Evolutionary conservation across 1,284 basidiomycete genomes (phyloP), one percentile per base, ranked within the genome.

Genomic region (Pisolithus thermaeus): DNA sequence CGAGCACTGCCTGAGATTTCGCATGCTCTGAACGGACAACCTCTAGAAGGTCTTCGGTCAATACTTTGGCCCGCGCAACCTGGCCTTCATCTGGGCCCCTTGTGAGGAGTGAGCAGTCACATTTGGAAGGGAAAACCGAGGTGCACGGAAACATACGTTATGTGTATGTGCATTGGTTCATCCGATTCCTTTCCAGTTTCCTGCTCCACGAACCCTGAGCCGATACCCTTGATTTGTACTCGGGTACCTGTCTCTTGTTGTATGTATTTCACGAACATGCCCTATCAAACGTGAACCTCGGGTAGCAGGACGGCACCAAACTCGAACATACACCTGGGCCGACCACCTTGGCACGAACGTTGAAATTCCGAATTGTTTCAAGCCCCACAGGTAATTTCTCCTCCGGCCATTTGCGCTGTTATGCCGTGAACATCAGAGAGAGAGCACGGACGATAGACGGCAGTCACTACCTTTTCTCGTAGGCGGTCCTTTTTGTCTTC

Each of bases 181-280:
- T 92, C 87, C 43, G 83, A 80, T 71, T 98, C 95, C 59, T 84
- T 76, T 1, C 93, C 92, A 0, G 94, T 97, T 58, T 98, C 96
- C 61, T 86, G 85, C 64, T 99, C 96, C 58, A 96, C 84, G 67
- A 97, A 99, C 0, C 96, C 97, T 18, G 92, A 96, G 0, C 97
- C 97, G 16, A 86, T 60, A 11, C 96, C 96, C 70, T 98, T 98
- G 66, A 99, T 97, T 70, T 99, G 96, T n/a, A 98, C 96, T 56
- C 96, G 81, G 14, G 94, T 96, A 36, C 88, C 87, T 0, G 96
- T 99, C 72, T 99, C 96, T 62, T 86, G 83, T 72, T 99, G 96
- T 58, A 99, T 99, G 66, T 94, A 95, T 73, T 99, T 99, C 58
- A 99, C 96, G 66, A 98, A 99, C 66, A 94, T 87, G 59, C 93